Base-by-base conservation (phyloP, 1,284 basidiomycete species). In the Ceratobasidium sp. region DNA sequence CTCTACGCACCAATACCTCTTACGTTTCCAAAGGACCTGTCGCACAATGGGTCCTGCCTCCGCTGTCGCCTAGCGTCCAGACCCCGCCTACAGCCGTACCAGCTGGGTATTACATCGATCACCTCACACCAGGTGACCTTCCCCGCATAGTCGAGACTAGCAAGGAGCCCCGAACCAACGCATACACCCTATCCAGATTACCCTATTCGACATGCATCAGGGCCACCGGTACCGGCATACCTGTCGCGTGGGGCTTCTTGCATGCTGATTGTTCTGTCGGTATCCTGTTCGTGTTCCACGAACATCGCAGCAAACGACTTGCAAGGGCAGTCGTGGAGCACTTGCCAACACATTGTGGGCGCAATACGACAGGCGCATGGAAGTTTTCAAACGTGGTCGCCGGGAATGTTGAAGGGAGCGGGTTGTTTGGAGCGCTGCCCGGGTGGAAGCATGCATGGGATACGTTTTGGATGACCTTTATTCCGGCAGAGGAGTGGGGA, bases 391-490 rank as follows among this genome's bases (percentile, higher is more conserved):
- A 39, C 34, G 56, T 59, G 19, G 56, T 29, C 29, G 22, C 53
- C 29, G 53, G 53, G 27, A 56, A 56, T 16, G 53, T 27, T 2
- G 14, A 59, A 34, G 34, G 56, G 19, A 59, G 34, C 8, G 56
- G 31, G 19, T 7, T 29, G 16, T 59, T 59, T 59, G 31, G 56
- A 2, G 56, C 56, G 16, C 34, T 59, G n/a, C 56, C 19, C 16
- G 53, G 53, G 11, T 56, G 53, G 53, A 56, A 3, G 27, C 31
- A 13, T 56, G 34, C 31, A 9, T 59, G 56, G 34, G 56, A 59
- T 39, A 59, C 56, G 31, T 59, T 59, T 19, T 59, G 56, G 34
- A 59, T 59, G 34, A 59, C 31, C 13, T 59, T 59, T 39, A 39
- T 22, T 59, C 56, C 56, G 5, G 14, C 14, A n/a, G 56, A 59